Conservation (phyloP, 345 rosid genomes). For the Aquilaria sinensis region DNA sequence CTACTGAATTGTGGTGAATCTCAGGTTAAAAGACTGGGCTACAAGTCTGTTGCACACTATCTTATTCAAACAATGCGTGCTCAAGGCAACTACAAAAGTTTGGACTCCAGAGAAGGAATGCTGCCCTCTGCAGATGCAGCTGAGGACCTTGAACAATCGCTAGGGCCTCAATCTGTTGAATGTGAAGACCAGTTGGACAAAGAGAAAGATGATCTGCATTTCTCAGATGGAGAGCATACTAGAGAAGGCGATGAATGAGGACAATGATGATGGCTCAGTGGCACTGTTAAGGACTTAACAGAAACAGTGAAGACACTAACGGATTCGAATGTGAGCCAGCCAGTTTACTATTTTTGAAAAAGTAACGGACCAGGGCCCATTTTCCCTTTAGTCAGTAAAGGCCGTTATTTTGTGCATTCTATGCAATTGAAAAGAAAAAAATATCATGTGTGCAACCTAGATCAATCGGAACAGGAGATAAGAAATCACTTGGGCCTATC, state of each 20-base stretch:
- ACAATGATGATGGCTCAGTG: background rate
- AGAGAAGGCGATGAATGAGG: background rate
- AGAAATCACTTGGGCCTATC: too few relatives aligned
- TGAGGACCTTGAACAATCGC: background rate
- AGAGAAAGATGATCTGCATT: background rate
- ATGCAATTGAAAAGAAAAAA: too few relatives aligned
- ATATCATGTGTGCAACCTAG: too few relatives aligned
- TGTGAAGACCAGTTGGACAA: conserved; percentile 4
- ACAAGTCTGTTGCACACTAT: conserved; percentile 34
- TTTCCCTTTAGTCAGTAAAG: too few relatives aligned
- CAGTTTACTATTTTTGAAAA: too few relatives aligned
- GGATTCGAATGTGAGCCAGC: too few relatives aligned
- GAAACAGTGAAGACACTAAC: too few relatives aligned
- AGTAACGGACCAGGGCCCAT: too few relatives aligned
- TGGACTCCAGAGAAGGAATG: conserved; percentile 1
- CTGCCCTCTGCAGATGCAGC: background rate
- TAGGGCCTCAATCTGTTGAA: background rate
- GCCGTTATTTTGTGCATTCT: too few relatives aligned
- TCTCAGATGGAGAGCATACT: background rate
- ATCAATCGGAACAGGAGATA: too few relatives aligned
- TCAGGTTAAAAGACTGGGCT: conserved; percentile 26
- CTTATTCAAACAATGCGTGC: conserved; percentile 25
- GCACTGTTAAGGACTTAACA: too few relatives aligned
- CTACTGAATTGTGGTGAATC: conserved; percentile 3
- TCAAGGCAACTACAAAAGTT: conserved; percentile 7